These are phyloP conservation scores for Coniosporium tulheliwenetii DNA, from an alignment of 2,329 filamentous ascomycete species.

Conservation along the genomic window DNA sequence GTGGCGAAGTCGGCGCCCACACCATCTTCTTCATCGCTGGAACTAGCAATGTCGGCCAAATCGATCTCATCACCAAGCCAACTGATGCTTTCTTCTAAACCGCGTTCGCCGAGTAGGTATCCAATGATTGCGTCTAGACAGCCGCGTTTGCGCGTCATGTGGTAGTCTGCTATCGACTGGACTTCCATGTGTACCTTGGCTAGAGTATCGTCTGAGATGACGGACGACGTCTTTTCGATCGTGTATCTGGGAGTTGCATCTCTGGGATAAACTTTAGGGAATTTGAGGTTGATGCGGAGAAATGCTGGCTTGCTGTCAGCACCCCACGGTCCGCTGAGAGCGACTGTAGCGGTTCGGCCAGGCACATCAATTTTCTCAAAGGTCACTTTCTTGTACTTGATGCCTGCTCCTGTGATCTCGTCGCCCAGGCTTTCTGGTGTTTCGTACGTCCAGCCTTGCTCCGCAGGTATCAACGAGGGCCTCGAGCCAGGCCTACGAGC, in stretches of 20 bases:
- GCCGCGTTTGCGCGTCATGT: conserved; percentile 35
- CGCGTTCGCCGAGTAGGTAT: conserved; percentile 43
- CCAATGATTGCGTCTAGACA: conserved; percentile 47
- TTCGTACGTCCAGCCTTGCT: conserved; percentile 3
- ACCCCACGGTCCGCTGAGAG: conserved; percentile 46
- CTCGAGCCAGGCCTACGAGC: conserved; percentile 3
- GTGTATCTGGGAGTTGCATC: conserved; percentile 33
- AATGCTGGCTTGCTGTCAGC: conserved; percentile 34
- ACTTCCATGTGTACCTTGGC: conserved; percentile 34
- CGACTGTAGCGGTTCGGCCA: conserved; percentile 37
- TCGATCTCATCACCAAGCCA: conserved; percentile 42
- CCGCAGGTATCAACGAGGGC: conserved; percentile 3
- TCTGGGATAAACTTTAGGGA: conserved; percentile 40
- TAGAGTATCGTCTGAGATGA: conserved; percentile 34
- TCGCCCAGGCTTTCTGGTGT: conserved; percentile 38
- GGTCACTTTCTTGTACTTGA: conserved; percentile 43
- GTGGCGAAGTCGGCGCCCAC: conserved; percentile 20
- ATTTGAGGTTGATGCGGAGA: conserved; percentile 40
- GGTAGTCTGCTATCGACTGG: conserved; percentile 37
- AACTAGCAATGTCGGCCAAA: conserved; percentile 45
- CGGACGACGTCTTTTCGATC: conserved; percentile 40
- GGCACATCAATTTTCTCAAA: conserved; percentile 44
- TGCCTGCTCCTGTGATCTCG: conserved; percentile 45
- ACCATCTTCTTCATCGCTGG: conserved; percentile 36
- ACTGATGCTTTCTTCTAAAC: conserved; percentile 39